Evolutionary conservation across 1,284 basidiomycete species (phyloP).

Genomic region (Puccinia triticina): DNA sequence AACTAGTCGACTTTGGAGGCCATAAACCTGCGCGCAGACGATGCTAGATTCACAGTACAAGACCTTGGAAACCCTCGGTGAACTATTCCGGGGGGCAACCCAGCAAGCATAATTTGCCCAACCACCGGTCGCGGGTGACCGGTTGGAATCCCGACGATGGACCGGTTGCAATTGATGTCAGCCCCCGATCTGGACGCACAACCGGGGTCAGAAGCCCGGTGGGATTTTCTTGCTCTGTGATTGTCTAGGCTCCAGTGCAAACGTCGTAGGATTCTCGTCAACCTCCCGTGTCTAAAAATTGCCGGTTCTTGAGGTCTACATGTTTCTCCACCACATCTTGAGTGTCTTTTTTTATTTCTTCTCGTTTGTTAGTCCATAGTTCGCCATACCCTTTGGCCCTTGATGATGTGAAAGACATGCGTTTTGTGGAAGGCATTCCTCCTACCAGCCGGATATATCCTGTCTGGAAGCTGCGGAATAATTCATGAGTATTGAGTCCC

Average conservation of each 20-base stretch:
- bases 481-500: not conserved
- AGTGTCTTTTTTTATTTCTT: not conserved
- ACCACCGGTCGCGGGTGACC: slow-evolving; percentile 75
- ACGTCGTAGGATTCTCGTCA: slow-evolving; percentile 62
- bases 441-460: not conserved
- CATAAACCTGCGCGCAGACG: slow-evolving; percentile 62
- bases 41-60: slow-evolving; percentile 88
- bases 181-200: slow-evolving; percentile 91
- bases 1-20: not conserved
- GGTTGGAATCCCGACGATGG: slow-evolving; percentile 82
- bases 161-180: slow-evolving; percentile 82
- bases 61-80: slow-evolving; percentile 75
- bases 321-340: not conserved
- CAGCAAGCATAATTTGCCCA: slow-evolving; percentile 72
- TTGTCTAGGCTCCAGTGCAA: slow-evolving; percentile 69
- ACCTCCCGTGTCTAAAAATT: not conserved
- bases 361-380: not conserved
- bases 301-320: not conserved
- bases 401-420: not conserved
- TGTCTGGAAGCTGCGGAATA: not conserved
- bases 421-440: not conserved
- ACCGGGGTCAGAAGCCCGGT: slow-evolving; percentile 89
- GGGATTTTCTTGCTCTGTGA: slow-evolving; percentile 91
- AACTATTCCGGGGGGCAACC: slow-evolving; percentile 71
- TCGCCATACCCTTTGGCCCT: not conserved